phyloP scores from a whole-genome alignment of 495 filamentous ascomycete genomes.

The Choiromyces venosus region DNA sequence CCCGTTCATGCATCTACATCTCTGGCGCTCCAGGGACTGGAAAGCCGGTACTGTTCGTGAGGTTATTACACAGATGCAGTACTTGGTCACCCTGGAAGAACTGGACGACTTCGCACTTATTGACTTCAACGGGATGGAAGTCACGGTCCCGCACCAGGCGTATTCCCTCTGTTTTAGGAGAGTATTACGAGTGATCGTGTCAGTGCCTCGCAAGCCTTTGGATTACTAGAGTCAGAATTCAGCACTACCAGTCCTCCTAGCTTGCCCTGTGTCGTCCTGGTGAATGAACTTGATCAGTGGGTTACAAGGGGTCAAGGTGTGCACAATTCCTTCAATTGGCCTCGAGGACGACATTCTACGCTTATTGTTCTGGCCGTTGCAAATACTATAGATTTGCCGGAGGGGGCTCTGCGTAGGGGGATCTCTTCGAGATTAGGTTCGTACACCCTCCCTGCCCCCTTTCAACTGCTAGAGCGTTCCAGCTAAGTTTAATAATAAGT shows the following conservation, averaged over 20 bases:
- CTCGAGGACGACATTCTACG: conserved; percentile 79
- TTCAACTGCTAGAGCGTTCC: too few relatives aligned
- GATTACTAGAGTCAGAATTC: too few relatives aligned
- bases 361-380: too few relatives aligned
- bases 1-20: conserved; percentile 94
- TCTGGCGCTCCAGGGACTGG: conserved; percentile 96
- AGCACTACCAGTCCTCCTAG: conserved; percentile 79
- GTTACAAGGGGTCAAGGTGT: conserved; percentile 95
- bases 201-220: too few relatives aligned
- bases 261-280: conserved; percentile 91
- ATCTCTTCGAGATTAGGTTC: conserved; percentile 80
- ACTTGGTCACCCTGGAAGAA: too few relatives aligned
- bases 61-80: too few relatives aligned
- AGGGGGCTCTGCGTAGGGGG: conserved; percentile 93
- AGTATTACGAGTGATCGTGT: conserved; percentile 85
- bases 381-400: conserved; percentile 98
- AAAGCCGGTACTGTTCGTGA: conserved; percentile 99
- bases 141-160: conserved; percentile 93
- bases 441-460: conserved; percentile 12
- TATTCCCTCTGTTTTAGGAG: conserved; percentile 95
- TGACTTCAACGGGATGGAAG: conserved; percentile 99
- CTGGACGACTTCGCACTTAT: conserved; percentile 98
- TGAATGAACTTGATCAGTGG: conserved; percentile 97
- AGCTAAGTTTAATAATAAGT: too few relatives aligned
- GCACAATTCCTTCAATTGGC: conserved; percentile 99